These are phyloP conservation scores for Curvularia lunata DNA, from an alignment of 2,329 filamentous ascomycete species.

Conservation along the genomic window DNA sequence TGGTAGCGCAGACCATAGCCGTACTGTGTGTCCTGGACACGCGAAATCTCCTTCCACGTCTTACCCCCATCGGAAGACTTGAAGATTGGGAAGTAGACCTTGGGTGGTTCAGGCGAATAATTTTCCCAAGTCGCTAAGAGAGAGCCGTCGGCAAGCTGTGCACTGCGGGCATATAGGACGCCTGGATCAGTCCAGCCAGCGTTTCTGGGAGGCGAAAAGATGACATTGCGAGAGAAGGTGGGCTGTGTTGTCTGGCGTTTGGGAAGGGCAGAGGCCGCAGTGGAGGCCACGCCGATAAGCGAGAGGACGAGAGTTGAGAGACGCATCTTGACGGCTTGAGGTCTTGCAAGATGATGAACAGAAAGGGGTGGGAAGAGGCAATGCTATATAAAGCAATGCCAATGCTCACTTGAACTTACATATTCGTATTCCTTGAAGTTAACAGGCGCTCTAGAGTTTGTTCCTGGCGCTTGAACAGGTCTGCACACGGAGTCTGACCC, in stretches of 20 bases:
- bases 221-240: constrained; percentile 45
- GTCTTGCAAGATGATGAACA: constrained; percentile 10
- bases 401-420: constrained; percentile 3
- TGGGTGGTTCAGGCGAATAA: constrained; percentile 56
- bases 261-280: constrained; percentile 31
- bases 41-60: constrained; percentile 69
- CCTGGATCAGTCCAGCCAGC: constrained; percentile 54
- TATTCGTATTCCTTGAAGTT: neutral
- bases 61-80: constrained; percentile 54
- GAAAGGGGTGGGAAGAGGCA: neutral
- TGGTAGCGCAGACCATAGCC: constrained; percentile 72
- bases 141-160: constrained; percentile 53
- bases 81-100: constrained; percentile 55
- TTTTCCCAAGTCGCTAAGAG: constrained; percentile 63
- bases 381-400: constrained; percentile 15
- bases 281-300: constrained; percentile 19
- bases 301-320: constrained; percentile 35
- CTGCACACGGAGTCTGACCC: constrained; percentile 9
- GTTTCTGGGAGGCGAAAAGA: constrained; percentile 53
- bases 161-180: constrained; percentile 60
- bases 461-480: constrained; percentile 6
- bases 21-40: constrained; percentile 70
- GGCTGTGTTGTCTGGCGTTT: constrained; percentile 25
- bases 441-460: constrained; percentile 1
- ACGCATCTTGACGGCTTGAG: constrained; percentile 38